These are phyloP conservation scores for Fraxinus platypoda DNA, from an alignment of 305 asterid species.

Conservation along the genomic window DNA sequence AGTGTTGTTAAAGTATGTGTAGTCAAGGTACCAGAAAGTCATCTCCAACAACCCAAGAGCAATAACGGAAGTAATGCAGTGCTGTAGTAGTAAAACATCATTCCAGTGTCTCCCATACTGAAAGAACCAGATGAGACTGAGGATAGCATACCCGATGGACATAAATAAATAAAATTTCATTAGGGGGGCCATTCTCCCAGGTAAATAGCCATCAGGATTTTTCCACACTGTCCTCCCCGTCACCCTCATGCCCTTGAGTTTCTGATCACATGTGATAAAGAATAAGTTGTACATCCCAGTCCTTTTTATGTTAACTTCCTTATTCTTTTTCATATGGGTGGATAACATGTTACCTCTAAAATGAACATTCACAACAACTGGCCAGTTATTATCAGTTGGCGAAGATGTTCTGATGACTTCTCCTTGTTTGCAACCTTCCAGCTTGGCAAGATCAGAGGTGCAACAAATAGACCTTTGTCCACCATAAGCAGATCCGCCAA, in stretches of 20 bases:
- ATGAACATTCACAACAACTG: conserved; percentile 57
- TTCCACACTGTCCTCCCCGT: conserved; percentile 91
- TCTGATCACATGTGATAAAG: conserved; percentile 89
- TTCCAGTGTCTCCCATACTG: conserved; percentile 78
- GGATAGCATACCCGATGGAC: conserved; percentile 68
- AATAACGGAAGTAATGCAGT: conserved; percentile 80
- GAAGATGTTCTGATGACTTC: conserved; percentile 77
- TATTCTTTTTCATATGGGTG: conserved; percentile 61
- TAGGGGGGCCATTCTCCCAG: conserved; percentile 95
- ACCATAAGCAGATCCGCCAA: conserved; percentile 97
- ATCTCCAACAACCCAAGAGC: conserved; percentile 90
- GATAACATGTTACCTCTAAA: conserved; percentile 67
- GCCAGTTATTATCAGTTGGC: conserved; percentile 66
- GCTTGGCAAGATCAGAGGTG: conserved; percentile 89
- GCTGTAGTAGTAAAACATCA: conserved; percentile 83
- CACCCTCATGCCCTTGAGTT: conserved; percentile 73
- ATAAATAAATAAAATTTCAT: conserved; percentile 76
- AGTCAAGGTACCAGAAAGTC: conserved; percentile 92
- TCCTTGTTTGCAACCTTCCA: conserved; percentile 94
- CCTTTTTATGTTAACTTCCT: conserved; percentile 59
- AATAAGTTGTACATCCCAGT: conserved; percentile 97
- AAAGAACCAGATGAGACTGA: conserved; percentile 72
- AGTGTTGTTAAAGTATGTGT: conserved; percentile 78
- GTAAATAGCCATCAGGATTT: conserved; percentile 88
- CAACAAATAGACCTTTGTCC: conserved; percentile 98